Evolutionary conservation across 805 yeast genomes (phyloP).

Genomic region (Candida germanica): DNA sequence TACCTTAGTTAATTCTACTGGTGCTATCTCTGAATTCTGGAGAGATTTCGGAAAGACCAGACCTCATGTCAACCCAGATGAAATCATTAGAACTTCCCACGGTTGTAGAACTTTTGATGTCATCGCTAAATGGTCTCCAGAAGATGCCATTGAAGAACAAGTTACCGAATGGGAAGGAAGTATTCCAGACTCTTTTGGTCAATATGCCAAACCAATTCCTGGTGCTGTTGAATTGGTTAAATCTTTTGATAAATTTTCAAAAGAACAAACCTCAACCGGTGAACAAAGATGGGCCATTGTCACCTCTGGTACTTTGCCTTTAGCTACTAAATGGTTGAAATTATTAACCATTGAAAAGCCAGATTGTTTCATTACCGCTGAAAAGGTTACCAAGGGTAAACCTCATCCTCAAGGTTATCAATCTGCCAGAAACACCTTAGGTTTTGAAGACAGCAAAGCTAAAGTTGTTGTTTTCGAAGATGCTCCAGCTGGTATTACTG

Average conservation of each 20-base stretch:
- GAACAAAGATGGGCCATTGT: conserved; percentile 79
- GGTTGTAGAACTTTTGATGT: conserved; percentile 84
- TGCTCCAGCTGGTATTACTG: conserved; percentile 83
- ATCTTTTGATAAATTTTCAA: conserved; percentile 49
- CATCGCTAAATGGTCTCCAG: conserved; percentile 70
- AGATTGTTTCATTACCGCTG: conserved; percentile 77
- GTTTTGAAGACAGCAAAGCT: conserved; percentile 32
- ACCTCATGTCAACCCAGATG: conserved; percentile 65
- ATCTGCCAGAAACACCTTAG: conserved; percentile 49
- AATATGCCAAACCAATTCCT: conserved; percentile 68
- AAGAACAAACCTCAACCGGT: conserved; percentile 37
- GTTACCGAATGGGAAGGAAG: conserved; percentile 65
- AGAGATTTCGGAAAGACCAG: conserved; percentile 64
- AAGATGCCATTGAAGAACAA: conserved; percentile 63
- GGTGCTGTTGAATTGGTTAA: conserved; percentile 69
- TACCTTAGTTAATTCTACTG: conserved; percentile 78
- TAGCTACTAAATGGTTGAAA: conserved; percentile 78
- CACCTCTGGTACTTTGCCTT: conserved; percentile 74
- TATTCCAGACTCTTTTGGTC: conserved; percentile 70
- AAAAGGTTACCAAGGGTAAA: conserved; percentile 74
- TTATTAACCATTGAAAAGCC: conserved; percentile 62
- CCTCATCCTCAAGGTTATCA: conserved; percentile 85
- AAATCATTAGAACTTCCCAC: conserved; percentile 71
- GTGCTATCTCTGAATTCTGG: conserved; percentile 83
- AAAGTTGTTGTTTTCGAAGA: conserved; percentile 75